Evolutionary conservation across 208 protist genomes (phyloP).

Genomic region (Leishmania turanica): DNA sequence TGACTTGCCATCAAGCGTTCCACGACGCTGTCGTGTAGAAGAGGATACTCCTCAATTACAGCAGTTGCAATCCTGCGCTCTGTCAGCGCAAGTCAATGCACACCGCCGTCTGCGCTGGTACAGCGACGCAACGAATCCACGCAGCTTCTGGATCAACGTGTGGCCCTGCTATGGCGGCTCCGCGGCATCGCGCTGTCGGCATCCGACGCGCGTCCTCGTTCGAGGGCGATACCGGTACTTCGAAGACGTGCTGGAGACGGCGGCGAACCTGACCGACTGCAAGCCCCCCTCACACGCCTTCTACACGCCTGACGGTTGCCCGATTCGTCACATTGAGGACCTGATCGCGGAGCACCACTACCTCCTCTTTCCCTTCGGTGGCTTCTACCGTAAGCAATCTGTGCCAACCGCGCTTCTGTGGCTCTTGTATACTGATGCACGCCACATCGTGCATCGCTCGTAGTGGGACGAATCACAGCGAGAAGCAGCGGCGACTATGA

Average conservation of each 20-base stretch:
- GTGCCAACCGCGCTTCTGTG: constrained; percentile 33
- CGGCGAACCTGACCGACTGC: constrained; percentile 17
- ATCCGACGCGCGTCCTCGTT: constrained; percentile 26
- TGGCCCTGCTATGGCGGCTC: constrained; percentile 29
- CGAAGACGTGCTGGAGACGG: constrained; percentile 27
- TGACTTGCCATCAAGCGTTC: not conserved
- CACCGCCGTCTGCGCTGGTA: not conserved
- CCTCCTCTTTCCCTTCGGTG: constrained; percentile 24
- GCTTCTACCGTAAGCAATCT: constrained; percentile 22
- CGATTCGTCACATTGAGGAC: constrained; percentile 4
- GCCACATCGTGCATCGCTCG: constrained; percentile 7
- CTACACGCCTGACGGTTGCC: constrained; percentile 31
- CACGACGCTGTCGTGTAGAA: not conserved
- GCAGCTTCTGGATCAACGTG: constrained; percentile 31
- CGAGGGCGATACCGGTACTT: constrained; percentile 21
- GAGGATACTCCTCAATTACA: not conserved
- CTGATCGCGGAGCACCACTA: constrained; percentile 28
- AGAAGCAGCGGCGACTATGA: not conserved
- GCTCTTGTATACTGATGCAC: constrained; percentile 23
- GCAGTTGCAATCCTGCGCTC: not conserved
- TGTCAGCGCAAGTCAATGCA: not conserved
- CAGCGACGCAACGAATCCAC: not conserved
- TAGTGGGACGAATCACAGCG: not conserved
- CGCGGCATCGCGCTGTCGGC: not conserved
- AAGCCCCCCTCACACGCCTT: constrained; percentile 11